These are phyloP conservation scores for Pythium phragmiticola DNA, from an alignment of 352 stramenopile species.

Conservation along the genomic window DNA sequence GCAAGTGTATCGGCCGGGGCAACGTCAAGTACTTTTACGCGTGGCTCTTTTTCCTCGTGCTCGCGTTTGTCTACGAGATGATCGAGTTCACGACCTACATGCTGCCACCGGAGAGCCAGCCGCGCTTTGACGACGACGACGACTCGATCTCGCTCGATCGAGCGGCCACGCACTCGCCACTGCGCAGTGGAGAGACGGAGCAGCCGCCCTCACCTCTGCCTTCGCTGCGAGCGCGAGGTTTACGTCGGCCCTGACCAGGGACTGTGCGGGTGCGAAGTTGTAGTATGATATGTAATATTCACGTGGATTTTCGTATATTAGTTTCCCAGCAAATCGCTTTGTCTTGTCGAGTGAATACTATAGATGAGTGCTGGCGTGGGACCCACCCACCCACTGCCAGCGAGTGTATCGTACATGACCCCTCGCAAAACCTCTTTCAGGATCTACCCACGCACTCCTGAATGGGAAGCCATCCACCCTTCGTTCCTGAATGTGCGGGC, in stretches of 20 bases:
- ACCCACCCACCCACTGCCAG: no score
- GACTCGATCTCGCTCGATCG: constrained; percentile 14
- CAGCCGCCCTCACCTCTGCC: background rate
- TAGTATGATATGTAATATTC: no score
- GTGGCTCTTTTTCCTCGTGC: constrained; percentile 83
- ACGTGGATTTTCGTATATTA: no score
- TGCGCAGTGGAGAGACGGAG: background rate
- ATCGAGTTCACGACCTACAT: constrained; percentile 88
- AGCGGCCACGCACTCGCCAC: background rate
- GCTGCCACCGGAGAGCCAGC: constrained; percentile 56
- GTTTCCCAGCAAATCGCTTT: no score
- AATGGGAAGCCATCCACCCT: no score
- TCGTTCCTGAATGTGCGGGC: no score
- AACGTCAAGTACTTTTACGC: constrained; percentile 84
- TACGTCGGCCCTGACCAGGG: background rate
- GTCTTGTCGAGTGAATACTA: no score
- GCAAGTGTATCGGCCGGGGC: constrained; percentile 86
- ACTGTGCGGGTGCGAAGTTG: no score
- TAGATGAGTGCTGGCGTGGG: no score
- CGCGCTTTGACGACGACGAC: constrained; percentile 22
- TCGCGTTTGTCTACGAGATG: constrained; percentile 87
- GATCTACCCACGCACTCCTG: no score
- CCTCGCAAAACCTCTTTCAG: no score
- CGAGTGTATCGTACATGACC: no score
- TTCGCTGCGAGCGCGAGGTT: background rate